Percentiles rank a stretch among this genome's conserved stretches.
Evolutionary conservation across 768 basidiomycete species (phyloP).

Genomic region (Collybia sordida): DNA sequence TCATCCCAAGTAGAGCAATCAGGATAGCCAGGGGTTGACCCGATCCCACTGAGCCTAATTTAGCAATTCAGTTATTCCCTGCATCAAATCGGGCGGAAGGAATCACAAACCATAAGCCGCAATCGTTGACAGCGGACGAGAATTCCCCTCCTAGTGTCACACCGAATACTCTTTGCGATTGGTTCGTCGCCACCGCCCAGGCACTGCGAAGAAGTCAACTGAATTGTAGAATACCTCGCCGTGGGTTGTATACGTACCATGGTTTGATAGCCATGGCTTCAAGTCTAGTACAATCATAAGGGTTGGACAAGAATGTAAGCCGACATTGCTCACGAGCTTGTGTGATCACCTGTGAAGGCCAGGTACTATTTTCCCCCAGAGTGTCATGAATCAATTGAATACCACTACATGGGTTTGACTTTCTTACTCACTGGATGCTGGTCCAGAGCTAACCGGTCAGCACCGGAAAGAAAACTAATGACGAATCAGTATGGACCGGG

Average conservation of each 20-base stretch:
- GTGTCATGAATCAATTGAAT: too few relatives aligned
- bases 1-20: slow-evolving; percentile 43
- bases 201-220: slow-evolving; percentile 29
- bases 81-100: slow-evolving; percentile 13
- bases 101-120: slow-evolving; percentile 57
- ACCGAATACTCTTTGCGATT: slow-evolving; percentile 73
- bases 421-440: slow-evolving; percentile 48
- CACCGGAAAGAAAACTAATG: slow-evolving; percentile 48
- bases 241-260: slow-evolving; percentile 32
- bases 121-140: slow-evolving; percentile 76
- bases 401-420: slow-evolving; percentile 12
- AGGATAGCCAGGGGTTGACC: slow-evolving; percentile 30
- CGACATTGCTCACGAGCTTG: slow-evolving; percentile 32
- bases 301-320: slow-evolving; percentile 4
- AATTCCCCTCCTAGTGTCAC: slow-evolving; percentile 84
- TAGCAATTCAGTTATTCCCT: slow-evolving; percentile 11
- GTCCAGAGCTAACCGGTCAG: slow-evolving; percentile 63
- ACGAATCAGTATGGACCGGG: neutral
- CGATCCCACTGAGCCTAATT: slow-evolving; percentile 48
- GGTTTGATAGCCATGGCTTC: slow-evolving; percentile 41
- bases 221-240: neutral
- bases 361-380: slow-evolving; percentile 33
- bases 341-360: slow-evolving; percentile 39
- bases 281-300: slow-evolving; percentile 23
- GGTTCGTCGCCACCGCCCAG: slow-evolving; percentile 51